phyloP scores from a whole-genome alignment of 371 early-diverging fungal genomes.

The Apophysomyces elegans region DNA sequence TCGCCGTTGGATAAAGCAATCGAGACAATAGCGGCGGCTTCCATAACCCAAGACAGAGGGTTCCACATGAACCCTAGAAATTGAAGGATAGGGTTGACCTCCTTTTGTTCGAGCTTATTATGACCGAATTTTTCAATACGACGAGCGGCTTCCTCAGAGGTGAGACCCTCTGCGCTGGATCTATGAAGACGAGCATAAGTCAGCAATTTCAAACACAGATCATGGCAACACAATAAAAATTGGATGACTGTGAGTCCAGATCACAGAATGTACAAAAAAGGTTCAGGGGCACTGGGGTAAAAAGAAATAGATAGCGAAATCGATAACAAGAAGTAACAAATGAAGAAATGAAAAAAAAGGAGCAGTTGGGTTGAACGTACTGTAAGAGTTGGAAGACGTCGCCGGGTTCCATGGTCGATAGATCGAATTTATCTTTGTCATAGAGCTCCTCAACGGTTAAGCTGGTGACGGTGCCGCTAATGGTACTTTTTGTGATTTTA shows the following conservation, averaged over 20 bases:
- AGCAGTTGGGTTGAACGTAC: slow-evolving; percentile 33
- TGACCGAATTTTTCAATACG: slow-evolving; percentile 69
- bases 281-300: slow-evolving; percentile 7
- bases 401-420: slow-evolving; percentile 79
- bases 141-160: slow-evolving; percentile 62
- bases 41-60: slow-evolving; percentile 81
- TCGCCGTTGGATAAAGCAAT: slow-evolving; percentile 73
- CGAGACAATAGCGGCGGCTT: slow-evolving; percentile 75
- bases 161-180: slow-evolving; percentile 64
- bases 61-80: slow-evolving; percentile 89
- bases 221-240: neutral
- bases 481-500: slow-evolving; percentile 2
- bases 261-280: slow-evolving; percentile 14
- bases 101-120: slow-evolving; percentile 76
- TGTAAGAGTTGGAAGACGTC: slow-evolving; percentile 75
- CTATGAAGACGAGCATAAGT: slow-evolving; percentile 22
- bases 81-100: slow-evolving; percentile 78
- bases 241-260: neutral
- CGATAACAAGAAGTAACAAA: slow-evolving; percentile 12
- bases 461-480: slow-evolving; percentile 10
- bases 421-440: slow-evolving; percentile 81
- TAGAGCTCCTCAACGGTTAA: slow-evolving; percentile 72
- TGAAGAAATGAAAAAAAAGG: slow-evolving; percentile 10
- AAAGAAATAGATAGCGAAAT: slow-evolving; percentile 20
- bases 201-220: neutral